These are phyloP conservation scores for Euphorbia tirucalli DNA, from an alignment of 345 rosid genomes.

Conservation along the genomic window DNA sequence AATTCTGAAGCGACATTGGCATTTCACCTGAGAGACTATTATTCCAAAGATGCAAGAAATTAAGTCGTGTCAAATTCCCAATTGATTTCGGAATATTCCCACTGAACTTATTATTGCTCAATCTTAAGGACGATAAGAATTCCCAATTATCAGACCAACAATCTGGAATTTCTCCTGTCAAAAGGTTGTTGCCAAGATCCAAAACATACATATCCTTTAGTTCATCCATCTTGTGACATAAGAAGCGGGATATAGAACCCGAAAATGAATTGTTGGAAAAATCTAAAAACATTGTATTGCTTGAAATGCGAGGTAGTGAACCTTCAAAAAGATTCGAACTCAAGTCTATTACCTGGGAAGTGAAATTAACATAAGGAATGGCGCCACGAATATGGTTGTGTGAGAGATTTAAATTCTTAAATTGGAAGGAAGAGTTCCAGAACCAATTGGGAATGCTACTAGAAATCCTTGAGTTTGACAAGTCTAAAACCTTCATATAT, in stretches of 20 bases:
- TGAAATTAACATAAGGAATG: background rate
- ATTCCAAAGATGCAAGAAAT: slow-evolving; percentile 1
- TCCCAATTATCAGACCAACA: slow-evolving; percentile 20
- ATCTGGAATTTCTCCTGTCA: slow-evolving; percentile 12
- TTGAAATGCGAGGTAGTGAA: slow-evolving; percentile 1
- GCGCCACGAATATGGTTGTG: background rate
- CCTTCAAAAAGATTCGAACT: slow-evolving; percentile 14
- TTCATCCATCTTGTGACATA: background rate
- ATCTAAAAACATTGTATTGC: background rate
- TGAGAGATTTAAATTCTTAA: slow-evolving; percentile 1
- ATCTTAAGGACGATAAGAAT: background rate
- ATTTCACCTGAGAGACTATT: slow-evolving; percentile 10
- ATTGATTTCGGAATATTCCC: slow-evolving; percentile 16
- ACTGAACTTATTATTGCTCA: background rate
- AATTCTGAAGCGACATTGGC: slow-evolving; percentile 2
- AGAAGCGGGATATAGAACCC: slow-evolving; percentile 7
- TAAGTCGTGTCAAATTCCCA: slow-evolving; percentile 5
- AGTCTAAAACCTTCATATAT: background rate
- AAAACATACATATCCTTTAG: background rate
- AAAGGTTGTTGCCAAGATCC: background rate
- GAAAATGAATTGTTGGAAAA: slow-evolving; percentile 13
- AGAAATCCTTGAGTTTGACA: slow-evolving; percentile 6
- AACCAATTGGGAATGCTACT: slow-evolving; percentile 9
- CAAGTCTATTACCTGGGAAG: background rate
- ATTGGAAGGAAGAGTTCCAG: background rate